Evolutionary conservation across 331 rosid genomes (phyloP), one percentile per base, ranked within the genome.

Genomic region (Pyrus hybrid): DNA sequence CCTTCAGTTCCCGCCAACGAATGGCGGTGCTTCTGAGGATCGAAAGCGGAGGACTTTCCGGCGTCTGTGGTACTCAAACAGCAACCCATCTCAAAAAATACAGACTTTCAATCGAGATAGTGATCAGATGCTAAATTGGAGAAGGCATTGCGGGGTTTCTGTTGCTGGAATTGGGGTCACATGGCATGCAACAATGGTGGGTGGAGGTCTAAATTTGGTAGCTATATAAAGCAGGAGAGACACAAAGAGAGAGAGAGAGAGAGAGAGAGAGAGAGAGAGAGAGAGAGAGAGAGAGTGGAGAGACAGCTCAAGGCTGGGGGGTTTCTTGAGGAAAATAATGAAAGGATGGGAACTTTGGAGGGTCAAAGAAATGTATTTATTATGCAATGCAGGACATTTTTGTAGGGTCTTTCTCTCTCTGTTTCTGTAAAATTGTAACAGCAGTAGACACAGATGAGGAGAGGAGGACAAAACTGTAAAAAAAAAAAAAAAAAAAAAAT

Each of bases 21-120:
- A 68, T 67, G 79, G 2, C 54, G 81, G 75, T 2, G 30, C 63
- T 78, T 83, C 10, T 32, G 76, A 26, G 71, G 26, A 9, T 74
- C 33, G 4, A 76, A 65, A 68, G 74, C 25, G n/a, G 88, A 73
- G 57, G 45, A 45, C 22, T 77, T 73, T 65, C 63, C 60, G 30
- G 75, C 65, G 77, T 72, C 69, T 29, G 67, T 1, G 57, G 80
- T 54, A 72, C 92, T 85, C 14, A 75, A 63, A 33, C 87, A 88
- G 80, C 92, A 90, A 65, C 91, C 94, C 91, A 86, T 87, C 58
- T 43, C 3, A 25, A 35, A 28, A 74, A 37, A n/a, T 58, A n/a
- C 29, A 1, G n/a, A 35, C 70, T 66, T 66, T 33, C 43, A 33
- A 66, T 33, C 51, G 13, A 33, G 28, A 11, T 5, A 5, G 29